Base-by-base conservation (phyloP, 2,329 filamentous ascomycete genomes). In the Fusarium chaquense region DNA sequence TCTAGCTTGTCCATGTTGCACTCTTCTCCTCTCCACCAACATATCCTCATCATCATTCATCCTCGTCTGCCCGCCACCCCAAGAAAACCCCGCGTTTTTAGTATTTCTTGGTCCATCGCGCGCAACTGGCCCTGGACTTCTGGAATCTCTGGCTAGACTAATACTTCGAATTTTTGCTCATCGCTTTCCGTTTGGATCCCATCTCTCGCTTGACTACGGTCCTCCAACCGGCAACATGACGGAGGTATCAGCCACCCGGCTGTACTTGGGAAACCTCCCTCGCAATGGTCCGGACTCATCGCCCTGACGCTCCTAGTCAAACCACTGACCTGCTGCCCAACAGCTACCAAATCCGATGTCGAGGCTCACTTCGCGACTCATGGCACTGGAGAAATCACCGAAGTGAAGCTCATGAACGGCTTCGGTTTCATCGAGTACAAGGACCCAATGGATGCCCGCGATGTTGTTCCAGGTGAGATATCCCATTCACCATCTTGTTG, bases 361-460 rank as follows among this genome's bases (percentile, higher is more conserved):
- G 94, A 98, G 84, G 89, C 90, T 77, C 95, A 98, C 83, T 99
- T 99, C 84, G 91, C 91, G 81, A 93, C 90, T 78, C 94, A 98
- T 90, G 96, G 95, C 79, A 95, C 94, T 75, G 96, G 96, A 81
- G 94, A 97, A 81, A 98, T 99, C 80, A 96, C 92, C 74, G 96
- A 99, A 85, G 95, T 99, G 85, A 99, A 99, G 86, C 90, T 99
- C 71, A 99, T 99, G 96, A 98, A 97, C 80, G 96, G 96, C 78
- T 99, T 99, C 80, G 96, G 96, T 80, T 99, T 99, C 86, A 97
- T 99, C 80, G 96, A 99, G 83, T 99, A 98, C 83, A 97, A 98
- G 83, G 96, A 98, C 84, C 90, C 94, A 62, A 93, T 98, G 92
- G 96, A 99, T 84, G 96, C 96, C 74, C 92, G 95, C 79, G 96